Evolutionary conservation across 495 filamentous ascomycete species (phyloP).

Genomic region (Xylaria grammica): DNA sequence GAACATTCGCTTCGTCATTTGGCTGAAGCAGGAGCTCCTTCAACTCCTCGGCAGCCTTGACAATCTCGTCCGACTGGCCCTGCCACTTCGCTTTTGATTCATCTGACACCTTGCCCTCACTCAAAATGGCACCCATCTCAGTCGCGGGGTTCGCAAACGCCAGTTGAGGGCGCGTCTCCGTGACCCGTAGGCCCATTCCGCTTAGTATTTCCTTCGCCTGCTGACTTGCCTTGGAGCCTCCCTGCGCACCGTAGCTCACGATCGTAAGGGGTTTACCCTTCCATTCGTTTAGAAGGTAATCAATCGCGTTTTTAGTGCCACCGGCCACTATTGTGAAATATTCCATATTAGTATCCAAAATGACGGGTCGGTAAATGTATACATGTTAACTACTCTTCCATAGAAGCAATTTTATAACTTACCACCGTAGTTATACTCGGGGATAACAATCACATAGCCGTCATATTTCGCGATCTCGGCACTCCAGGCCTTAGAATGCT

Average conservation of each 20-base stretch:
- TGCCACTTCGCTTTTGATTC: constrained; percentile 35
- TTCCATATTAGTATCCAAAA: background rate
- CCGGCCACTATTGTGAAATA: constrained; percentile 45
- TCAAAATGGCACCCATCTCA: constrained; percentile 33
- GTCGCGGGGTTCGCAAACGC: constrained; percentile 34
- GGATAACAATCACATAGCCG: constrained; percentile 64
- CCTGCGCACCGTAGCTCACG: constrained; percentile 60
- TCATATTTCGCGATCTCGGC: constrained; percentile 50
- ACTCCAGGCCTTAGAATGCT: constrained; percentile 58
- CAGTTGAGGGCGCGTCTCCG: constrained; percentile 38
- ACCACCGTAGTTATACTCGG: constrained; percentile 47
- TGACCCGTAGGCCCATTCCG: constrained; percentile 39
- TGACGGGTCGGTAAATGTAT: background rate
- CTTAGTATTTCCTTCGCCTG: constrained; percentile 38
- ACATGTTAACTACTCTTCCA: too few relatives aligned
- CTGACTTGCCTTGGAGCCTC: constrained; percentile 51
- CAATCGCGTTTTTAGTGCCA: constrained; percentile 66
- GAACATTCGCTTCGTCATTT: constrained; percentile 16
- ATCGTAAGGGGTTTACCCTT: constrained; percentile 61
- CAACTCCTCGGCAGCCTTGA: constrained; percentile 40
- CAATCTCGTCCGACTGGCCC: constrained; percentile 28
- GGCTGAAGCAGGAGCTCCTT: constrained; percentile 35
- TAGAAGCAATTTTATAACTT: background rate
- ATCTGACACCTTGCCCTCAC: constrained; percentile 36
- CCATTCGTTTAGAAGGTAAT: constrained; percentile 67